Percentiles rank a stretch among this genome's conserved stretches.
phyloP scores from a whole-genome alignment of 192 early-diverging fungal species.

The Diversispora eburnea region DNA sequence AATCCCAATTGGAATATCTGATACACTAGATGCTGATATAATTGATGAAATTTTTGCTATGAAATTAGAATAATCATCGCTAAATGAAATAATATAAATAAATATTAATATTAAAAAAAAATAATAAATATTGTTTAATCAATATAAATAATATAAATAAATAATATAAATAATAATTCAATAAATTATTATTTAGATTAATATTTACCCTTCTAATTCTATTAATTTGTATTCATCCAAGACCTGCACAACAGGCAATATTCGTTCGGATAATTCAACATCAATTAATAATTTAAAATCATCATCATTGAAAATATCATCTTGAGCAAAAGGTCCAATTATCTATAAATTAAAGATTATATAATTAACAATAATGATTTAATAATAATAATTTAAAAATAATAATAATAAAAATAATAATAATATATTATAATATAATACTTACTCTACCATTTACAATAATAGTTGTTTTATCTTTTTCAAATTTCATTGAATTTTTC shows the following conservation, averaged over 20 bases:
- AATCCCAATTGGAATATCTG: too few relatives aligned
- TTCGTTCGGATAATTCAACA: slow-evolving; percentile 56
- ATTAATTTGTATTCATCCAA: slow-evolving; percentile 25
- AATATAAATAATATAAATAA: too few relatives aligned
- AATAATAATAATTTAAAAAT: too few relatives aligned
- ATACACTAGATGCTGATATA: too few relatives aligned
- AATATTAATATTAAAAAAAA: too few relatives aligned
- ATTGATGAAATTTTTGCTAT: too few relatives aligned
- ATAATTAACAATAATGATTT: not conserved
- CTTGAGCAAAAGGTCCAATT: slow-evolving; percentile 47
- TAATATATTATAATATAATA: not conserved
- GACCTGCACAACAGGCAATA: slow-evolving; percentile 30
- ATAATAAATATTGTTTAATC: too few relatives aligned
- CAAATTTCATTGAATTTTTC: slow-evolving; percentile 21
- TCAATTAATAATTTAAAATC: slow-evolving; percentile 60
- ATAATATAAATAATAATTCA: too few relatives aligned
- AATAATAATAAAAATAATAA: not conserved
- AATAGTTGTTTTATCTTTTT: slow-evolving; percentile 34
- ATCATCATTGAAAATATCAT: slow-evolving; percentile 43
- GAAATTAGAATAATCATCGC: too few relatives aligned
- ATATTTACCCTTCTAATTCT: slow-evolving; percentile 4
- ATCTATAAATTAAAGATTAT: slow-evolving; percentile 31
- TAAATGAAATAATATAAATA: too few relatives aligned
- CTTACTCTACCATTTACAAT: slow-evolving; percentile 66
- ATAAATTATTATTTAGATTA: not conserved